Evolutionary conservation across 2,329 filamentous ascomycete genomes (phyloP), one percentile per base, ranked within the genome.

Genomic region (Fusarium sp.): DNA sequence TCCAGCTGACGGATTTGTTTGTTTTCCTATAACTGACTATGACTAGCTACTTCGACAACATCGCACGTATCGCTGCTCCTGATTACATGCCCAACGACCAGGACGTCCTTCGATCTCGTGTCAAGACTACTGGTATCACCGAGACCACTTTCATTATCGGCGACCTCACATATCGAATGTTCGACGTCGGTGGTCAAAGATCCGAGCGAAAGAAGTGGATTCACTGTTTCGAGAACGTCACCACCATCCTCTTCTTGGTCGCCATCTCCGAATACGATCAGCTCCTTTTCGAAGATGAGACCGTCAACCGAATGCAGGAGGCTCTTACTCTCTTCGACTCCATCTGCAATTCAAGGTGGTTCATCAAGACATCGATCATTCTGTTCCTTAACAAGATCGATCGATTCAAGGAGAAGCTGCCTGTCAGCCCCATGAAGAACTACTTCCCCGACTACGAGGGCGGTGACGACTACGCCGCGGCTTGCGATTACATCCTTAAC

Each of bases 161-260:
- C 73, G 93, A 97, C 77, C 86, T 98, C 71, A 97, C 94, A 62
- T 98, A 97, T 85, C 90, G 94, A 74, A 97, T 98, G 94, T 97
- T 97, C 83, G 94, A 98, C 78, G 94, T 98, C 47, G 94, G 94
- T 87, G 95, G 94, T 72, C 94, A 97, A 83, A 90, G 94, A 80
- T 97, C 94, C 9, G 94, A 98, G 84, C 91, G 94, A 80, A 98
- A 98, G 92, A 98, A 98, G 89, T 98, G 94, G 94, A 98, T 98
- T 76, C 94, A 98, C 85, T 97, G 94, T 85, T 98, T 98, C 82
- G 94, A 98, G 85, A 97, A 98, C 77, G 94, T 98, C 77, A 97
- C 94, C 11, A 97, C 94, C 12, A 97, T 98, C 75, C 91, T 98
- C 41, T 98, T 98, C 90, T 85, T 97, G 59, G 95, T 98, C 73